These are phyloP conservation scores for Bipolaris victoriae DNA, from an alignment of 2,329 filamentous ascomycete genomes.

Conservation along the genomic window DNA sequence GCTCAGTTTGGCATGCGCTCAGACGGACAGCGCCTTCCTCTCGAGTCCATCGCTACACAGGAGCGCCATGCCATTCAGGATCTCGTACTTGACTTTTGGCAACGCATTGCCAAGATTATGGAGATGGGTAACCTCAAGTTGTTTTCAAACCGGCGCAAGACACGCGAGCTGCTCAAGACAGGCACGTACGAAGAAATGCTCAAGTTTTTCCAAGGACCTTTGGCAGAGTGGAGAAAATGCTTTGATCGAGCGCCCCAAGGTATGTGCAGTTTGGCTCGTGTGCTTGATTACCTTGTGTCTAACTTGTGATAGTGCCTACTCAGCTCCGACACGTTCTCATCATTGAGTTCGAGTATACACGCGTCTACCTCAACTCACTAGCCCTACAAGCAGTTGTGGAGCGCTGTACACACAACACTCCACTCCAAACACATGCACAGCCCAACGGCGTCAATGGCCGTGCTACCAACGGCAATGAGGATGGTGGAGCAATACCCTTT, in stretches of 20 bases:
- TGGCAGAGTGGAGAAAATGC: conserved; percentile 79
- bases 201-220: conserved; percentile 78
- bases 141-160: conserved; percentile 86
- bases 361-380: conserved; percentile 93
- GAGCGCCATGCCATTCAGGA: conserved; percentile 56
- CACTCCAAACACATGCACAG: conserved; percentile 43
- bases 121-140: conserved; percentile 86
- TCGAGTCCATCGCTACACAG: conserved; percentile 46
- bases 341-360: conserved; percentile 95
- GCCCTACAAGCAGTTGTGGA: conserved; percentile 95
- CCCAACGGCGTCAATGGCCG: conserved; percentile 31
- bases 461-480: conserved; percentile 29
- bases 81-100: conserved; percentile 81
- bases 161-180: conserved; percentile 84
- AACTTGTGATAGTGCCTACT: conserved; percentile 55
- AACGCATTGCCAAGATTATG: conserved; percentile 91
- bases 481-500: conserved; percentile 54
- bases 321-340: conserved; percentile 76
- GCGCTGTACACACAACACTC: conserved; percentile 79
- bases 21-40: conserved; percentile 45
- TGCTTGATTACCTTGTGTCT: conserved; percentile 8
- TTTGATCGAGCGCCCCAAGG: conserved; percentile 74
- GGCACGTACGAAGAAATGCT: conserved; percentile 83
- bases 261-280: conserved; percentile 15
- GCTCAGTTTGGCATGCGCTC: conserved; percentile 44